These are phyloP conservation scores for Penicillium malachiteum DNA, from an alignment of 495 filamentous ascomycete genomes.

Conservation along the genomic window DNA sequence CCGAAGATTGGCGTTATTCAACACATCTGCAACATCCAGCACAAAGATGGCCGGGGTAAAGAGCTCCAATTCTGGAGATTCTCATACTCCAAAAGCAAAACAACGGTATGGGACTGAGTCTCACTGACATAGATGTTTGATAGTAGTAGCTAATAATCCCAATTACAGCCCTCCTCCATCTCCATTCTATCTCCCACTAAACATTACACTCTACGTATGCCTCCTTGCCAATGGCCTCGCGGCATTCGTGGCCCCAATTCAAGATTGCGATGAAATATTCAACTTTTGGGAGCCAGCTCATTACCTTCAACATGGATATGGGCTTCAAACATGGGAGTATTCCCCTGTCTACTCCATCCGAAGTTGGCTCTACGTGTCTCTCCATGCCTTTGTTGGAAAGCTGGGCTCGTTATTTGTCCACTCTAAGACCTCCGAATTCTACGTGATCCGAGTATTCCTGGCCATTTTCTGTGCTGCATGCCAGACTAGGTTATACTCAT, in stretches of 20 bases:
- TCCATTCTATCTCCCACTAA: constrained; percentile 66
- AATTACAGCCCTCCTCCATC: constrained; percentile 46
- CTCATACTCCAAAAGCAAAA: constrained; percentile 24
- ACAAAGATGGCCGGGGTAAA: constrained; percentile 13
- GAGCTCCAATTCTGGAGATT: neutral
- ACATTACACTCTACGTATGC: constrained; percentile 75
- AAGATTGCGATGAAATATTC: constrained; percentile 98
- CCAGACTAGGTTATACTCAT: constrained; percentile 76
- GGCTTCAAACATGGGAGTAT: constrained; percentile 98
- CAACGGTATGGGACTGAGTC: constrained; percentile 26
- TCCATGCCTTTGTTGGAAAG: constrained; percentile 74
- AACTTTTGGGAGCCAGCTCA: constrained; percentile 99
- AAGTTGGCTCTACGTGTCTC: constrained; percentile 89
- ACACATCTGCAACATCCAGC: neutral
- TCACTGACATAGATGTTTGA: neutral
- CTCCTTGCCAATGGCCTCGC: constrained; percentile 69
- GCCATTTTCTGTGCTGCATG: constrained; percentile 74
- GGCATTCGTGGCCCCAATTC: constrained; percentile 85
- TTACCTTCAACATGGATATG: constrained; percentile 89
- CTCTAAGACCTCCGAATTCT: constrained; percentile 73
- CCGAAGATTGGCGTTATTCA: neutral
- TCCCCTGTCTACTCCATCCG: constrained; percentile 93
- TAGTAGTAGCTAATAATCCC: constrained; percentile 13
- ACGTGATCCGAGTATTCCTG: constrained; percentile 73
- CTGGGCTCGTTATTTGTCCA: constrained; percentile 59